phyloP scores from a whole-genome alignment of 2,329 filamentous ascomycete genomes.

The Metarhizium rileyi region DNA sequence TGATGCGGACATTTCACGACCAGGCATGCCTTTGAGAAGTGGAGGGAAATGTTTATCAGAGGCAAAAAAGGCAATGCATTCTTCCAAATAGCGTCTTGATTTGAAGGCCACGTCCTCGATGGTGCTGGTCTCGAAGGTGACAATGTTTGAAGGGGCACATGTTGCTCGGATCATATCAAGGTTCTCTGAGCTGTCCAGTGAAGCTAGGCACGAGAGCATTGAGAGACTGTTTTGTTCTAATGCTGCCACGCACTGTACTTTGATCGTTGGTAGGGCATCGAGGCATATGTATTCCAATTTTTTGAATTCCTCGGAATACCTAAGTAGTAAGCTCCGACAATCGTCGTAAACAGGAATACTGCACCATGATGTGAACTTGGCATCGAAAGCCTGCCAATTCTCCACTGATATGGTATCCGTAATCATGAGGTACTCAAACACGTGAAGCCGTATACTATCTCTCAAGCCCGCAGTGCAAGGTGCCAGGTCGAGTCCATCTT shows the following conservation, averaged over 20 bases:
- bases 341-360: conserved; percentile 20
- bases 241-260: conserved; percentile 2
- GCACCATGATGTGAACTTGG: conserved; percentile 24
- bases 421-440: conserved; percentile 25
- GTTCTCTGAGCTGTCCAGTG: conserved; percentile 7
- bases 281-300: conserved; percentile 24
- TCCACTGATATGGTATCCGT: conserved; percentile 11
- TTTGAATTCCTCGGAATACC: conserved; percentile 24
- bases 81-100: conserved; percentile 3
- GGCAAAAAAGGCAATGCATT: conserved; percentile 3
- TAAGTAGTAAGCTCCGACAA: conserved; percentile 18
- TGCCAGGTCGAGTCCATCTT: conserved; percentile 16
- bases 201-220: conserved; percentile 7
- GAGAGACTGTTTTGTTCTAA: neutral
- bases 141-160: neutral
- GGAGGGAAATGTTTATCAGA: conserved; percentile 26
- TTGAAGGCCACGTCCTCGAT: conserved; percentile 3
- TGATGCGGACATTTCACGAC: conserved; percentile 27
- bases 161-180: conserved; percentile 4
- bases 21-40: conserved; percentile 30
- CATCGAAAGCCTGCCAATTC: conserved; percentile 16
- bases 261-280: conserved; percentile 14
- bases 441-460: conserved; percentile 24
- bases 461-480: conserved; percentile 22
- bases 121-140: conserved; percentile 1